Conservation (phyloP, 768 basidiomycete species). For the Kwoniella europaea region DNA sequence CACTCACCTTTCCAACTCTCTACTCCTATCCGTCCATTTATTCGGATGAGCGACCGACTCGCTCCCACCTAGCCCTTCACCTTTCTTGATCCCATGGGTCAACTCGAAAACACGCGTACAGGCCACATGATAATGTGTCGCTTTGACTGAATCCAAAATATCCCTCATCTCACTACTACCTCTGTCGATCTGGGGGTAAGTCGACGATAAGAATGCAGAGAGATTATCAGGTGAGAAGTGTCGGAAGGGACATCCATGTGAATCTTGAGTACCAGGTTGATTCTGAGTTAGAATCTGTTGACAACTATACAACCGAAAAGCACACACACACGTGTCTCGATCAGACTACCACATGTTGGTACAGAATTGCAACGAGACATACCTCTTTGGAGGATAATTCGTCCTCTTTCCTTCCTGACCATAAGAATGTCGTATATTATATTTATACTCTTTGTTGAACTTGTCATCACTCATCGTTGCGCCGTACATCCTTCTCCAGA, state of each 20-base stretch:
- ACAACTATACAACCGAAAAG: conserved; percentile 70
- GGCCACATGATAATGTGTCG: conserved; percentile 86
- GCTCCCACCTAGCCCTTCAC: conserved; percentile 71
- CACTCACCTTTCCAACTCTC: conserved; percentile 52
- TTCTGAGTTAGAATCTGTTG: conserved; percentile 77
- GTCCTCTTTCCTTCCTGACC: conserved; percentile 92
- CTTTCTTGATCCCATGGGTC: conserved; percentile 86
- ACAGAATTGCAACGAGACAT: too few species aligned
- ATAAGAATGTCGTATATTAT: conserved; percentile 94
- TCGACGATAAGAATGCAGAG: conserved; percentile 66
- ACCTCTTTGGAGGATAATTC: conserved; percentile 94
- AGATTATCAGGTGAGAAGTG: conserved; percentile 85
- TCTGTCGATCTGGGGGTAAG: conserved; percentile 62
- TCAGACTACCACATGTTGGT: too few species aligned
- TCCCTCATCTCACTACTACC: conserved; percentile 76
- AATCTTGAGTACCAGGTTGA: conserved; percentile 71
- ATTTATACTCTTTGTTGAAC: conserved; percentile 96
- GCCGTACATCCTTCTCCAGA: conserved; percentile 86
- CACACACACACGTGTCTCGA: too few species aligned
- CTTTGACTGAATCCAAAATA: conserved; percentile 77
- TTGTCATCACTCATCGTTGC: conserved; percentile 79
- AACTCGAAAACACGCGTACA: conserved; percentile 97
- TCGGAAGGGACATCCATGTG: conserved; percentile 90
- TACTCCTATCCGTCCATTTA: conserved; percentile 63
- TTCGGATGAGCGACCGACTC: conserved; percentile 95